Evolutionary conservation across 192 early-diverging fungal genomes (phyloP).

Genomic region (Linnemannia elongata): DNA sequence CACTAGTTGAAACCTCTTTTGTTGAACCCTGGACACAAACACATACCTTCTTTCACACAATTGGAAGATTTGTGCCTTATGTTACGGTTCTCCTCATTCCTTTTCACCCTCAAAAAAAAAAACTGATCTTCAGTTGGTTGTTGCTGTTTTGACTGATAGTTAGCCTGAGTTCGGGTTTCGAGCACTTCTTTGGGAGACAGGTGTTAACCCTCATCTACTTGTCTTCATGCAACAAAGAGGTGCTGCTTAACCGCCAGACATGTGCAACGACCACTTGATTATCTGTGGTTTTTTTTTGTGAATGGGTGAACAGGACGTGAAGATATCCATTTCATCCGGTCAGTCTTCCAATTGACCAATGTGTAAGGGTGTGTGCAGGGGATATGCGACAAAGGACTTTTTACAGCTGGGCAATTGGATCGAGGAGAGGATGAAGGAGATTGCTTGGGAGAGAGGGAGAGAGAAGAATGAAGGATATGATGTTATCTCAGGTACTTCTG

Average conservation of each 20-base stretch:
- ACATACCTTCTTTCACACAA: neutral
- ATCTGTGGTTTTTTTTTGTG: too few relatives aligned
- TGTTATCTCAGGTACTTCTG: conserved; percentile 60
- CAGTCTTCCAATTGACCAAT: too few relatives aligned
- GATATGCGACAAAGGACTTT: neutral
- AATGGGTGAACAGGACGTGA: too few relatives aligned
- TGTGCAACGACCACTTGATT: too few relatives aligned
- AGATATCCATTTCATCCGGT: too few relatives aligned
- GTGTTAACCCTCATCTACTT: neutral
- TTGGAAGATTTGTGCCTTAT: neutral
- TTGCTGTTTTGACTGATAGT: neutral
- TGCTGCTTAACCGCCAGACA: neutral
- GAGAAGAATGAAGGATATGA: conserved; percentile 27
- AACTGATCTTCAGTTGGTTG: neutral
- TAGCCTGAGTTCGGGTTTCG: conserved; percentile 8
- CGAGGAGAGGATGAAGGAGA: neutral
- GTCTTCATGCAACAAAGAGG: neutral
- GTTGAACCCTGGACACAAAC: neutral
- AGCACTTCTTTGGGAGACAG: neutral
- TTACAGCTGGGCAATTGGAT: neutral
- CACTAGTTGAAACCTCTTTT: neutral
- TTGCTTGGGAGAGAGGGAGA: neutral
- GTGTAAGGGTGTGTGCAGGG: neutral
- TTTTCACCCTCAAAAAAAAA: neutral
- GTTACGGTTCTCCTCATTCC: neutral